Conservation (phyloP, 805 yeast species). For the Cyberlindnera mycetangii region DNA sequence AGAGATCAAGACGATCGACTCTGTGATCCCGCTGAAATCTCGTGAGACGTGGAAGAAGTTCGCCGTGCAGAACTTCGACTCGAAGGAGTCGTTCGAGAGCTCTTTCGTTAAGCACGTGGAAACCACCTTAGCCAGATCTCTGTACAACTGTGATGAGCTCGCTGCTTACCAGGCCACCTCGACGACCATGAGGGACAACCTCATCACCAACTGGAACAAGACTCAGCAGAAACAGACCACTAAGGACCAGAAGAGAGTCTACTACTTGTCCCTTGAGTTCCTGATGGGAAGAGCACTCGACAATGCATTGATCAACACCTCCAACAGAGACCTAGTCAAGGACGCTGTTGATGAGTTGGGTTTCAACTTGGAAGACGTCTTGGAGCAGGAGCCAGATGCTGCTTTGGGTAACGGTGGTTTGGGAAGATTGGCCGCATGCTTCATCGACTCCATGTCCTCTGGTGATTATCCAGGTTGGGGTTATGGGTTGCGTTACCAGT, state of each 20-base stretch:
- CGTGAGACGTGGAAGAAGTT: slow-evolving; percentile 76
- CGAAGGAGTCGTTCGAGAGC: slow-evolving; percentile 58
- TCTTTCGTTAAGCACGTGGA: slow-evolving; percentile 84
- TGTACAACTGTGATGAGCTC: slow-evolving; percentile 87
- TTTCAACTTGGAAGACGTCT: slow-evolving; percentile 80
- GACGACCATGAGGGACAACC: slow-evolving; percentile 69
- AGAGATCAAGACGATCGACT: slow-evolving; percentile 80
- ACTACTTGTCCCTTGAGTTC: slow-evolving; percentile 83
- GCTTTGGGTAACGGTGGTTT: slow-evolving; percentile 95
- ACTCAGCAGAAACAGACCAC: slow-evolving; percentile 88
- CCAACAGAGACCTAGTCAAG: slow-evolving; percentile 56
- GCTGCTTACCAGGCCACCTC: slow-evolving; percentile 94
- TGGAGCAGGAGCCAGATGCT: slow-evolving; percentile 89
- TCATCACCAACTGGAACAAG: slow-evolving; percentile 85
- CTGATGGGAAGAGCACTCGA: slow-evolving; percentile 95
- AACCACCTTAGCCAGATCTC: slow-evolving; percentile 84
- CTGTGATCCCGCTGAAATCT: slow-evolving; percentile 74
- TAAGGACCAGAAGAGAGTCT: slow-evolving; percentile 80
- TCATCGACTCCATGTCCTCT: slow-evolving; percentile 82
- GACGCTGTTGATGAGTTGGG: slow-evolving; percentile 70
- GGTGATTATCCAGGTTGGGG: slow-evolving; percentile 95
- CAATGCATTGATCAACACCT: slow-evolving; percentile 83
- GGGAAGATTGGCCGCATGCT: slow-evolving; percentile 93
- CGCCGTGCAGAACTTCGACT: slow-evolving; percentile 45
- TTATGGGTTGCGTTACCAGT: slow-evolving; percentile 88